Base-by-base conservation (phyloP, 495 filamentous ascomycete genomes). In the Aspergillus wentii region DNA sequence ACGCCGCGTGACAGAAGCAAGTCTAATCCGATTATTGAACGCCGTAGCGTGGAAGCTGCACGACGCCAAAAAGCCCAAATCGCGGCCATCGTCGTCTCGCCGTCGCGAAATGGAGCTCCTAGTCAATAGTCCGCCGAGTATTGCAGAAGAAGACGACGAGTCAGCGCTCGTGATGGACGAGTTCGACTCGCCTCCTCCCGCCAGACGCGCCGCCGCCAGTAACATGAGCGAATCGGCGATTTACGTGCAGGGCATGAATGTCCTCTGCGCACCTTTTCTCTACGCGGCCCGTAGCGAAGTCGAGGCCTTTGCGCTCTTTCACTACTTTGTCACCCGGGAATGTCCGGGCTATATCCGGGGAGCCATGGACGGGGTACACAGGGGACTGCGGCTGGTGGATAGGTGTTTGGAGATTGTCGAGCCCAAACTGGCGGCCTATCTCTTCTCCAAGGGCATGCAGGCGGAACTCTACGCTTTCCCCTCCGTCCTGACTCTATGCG, bases 201-300 rank as follows among this genome's bases (percentile, higher is more conserved):
- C 33, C 15, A 22, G 17, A 17, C 27, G 22, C 30, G 27, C 34
- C 11, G 16, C 30, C 5, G 46, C 32, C 10, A 27, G 48, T 8
- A 61, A 57, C 15, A 64, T 70, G 1, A 66, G 64, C 11, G 81
- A 85, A 41, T 74, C 81, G 10, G 85, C 85, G 9, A 87, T 86
- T 36, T 99, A 99, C 57, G 94, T 97, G 4, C 92, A 99, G 57
- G 92, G 92, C 40, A 97, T 98, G 92, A 98, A 97, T 55, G 91
- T 97, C n/a, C 77, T 98, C n/a, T 90, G 87, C 23, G 92, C 92
- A 7, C 94, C 92, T 0, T 96, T 99, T 51, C 74, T 97, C 28
- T 99, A 99, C 61, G 88, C 90, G 3, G 89, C 92, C 13, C 82
- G 86, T 43, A 94, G 86, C 51, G 92, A 99, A 60, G 85, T 88